Evolutionary conservation across 176 grass and related monocot genomes (phyloP).

Genomic region (Musa itinerans): DNA sequence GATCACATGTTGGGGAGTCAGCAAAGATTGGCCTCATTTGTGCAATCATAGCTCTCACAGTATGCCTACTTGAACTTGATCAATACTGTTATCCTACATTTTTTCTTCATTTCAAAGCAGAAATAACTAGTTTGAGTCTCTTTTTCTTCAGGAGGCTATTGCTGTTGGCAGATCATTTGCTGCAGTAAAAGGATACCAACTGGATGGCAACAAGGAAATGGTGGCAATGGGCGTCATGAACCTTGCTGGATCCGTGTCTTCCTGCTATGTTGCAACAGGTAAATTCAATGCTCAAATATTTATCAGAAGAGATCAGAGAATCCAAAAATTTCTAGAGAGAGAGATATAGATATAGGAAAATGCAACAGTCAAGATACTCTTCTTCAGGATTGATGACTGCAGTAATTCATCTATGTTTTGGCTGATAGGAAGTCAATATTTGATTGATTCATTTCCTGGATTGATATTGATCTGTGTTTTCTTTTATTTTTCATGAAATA

Average conservation of each 20-base stretch:
- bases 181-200: conserved; percentile 63
- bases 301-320: not conserved
- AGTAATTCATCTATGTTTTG: not conserved
- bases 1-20: conserved; percentile 40
- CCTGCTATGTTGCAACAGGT: conserved; percentile 97
- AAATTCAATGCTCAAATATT: not conserved
- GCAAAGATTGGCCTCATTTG: conserved; percentile 82
- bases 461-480: too few species aligned
- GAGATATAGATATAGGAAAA: not conserved
- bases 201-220: conserved; percentile 98
- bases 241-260: conserved; percentile 79
- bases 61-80: conserved; percentile 10
- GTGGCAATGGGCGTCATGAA: conserved; percentile 86
- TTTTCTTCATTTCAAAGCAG: not conserved
- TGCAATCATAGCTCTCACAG: conserved; percentile 80
- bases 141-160: conserved; percentile 71
- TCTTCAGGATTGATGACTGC: not conserved
- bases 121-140: not conserved
- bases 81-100: not conserved
- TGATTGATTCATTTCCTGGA: too few species aligned
- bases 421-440: too few species aligned
- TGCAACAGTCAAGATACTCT: too few species aligned
- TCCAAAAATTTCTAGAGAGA: not conserved
- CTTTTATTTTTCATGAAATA: too few species aligned
- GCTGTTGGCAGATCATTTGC: conserved; percentile 91